phyloP scores from a whole-genome alignment of 305 asterid genomes.

The Solanum hybrid region DNA sequence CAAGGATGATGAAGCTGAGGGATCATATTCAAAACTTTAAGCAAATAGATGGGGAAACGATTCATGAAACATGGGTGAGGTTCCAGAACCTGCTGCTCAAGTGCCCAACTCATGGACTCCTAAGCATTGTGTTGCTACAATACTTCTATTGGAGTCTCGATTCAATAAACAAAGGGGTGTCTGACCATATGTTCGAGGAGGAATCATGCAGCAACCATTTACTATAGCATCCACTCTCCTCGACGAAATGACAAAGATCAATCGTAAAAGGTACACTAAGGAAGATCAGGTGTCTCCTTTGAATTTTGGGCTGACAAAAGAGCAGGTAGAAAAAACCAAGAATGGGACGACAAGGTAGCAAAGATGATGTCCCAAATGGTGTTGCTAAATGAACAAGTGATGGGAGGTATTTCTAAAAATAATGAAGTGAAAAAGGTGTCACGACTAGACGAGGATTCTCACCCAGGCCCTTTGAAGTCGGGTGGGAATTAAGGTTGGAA shows the following conservation, averaged over 20 bases:
- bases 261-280: too few species aligned
- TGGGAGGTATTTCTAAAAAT: neutral
- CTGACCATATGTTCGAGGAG: neutral
- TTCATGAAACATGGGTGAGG: neutral
- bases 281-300: too few species aligned
- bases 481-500: neutral
- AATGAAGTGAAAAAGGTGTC: neutral
- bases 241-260: too few species aligned
- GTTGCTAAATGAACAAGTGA: neutral
- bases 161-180: neutral
- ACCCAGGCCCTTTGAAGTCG: neutral
- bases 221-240: neutral
- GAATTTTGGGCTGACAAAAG: neutral
- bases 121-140: neutral
- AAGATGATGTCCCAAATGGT: neutral
- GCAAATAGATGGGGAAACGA: neutral
- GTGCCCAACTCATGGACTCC: neutral
- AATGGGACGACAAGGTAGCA: neutral
- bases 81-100: neutral
- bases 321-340: neutral
- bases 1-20: neutral
- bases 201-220: neutral
- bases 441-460: neutral
- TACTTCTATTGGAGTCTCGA: neutral
- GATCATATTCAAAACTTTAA: too few species aligned